phyloP scores from a whole-genome alignment of 2,329 filamentous ascomycete genomes.

The Hypomyces rosellus region DNA sequence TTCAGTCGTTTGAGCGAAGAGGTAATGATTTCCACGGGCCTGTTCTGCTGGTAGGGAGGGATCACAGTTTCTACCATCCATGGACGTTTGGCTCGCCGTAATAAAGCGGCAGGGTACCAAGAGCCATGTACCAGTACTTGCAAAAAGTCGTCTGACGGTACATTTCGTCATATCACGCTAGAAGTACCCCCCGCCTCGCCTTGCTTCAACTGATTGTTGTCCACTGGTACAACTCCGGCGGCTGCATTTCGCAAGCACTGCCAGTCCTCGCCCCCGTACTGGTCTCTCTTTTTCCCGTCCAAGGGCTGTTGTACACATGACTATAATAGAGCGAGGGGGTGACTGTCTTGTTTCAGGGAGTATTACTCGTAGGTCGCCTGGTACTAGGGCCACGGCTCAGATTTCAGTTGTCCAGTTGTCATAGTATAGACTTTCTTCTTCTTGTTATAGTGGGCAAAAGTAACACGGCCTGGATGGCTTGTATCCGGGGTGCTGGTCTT shows the following conservation, averaged over 20 bases:
- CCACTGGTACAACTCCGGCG: constrained; percentile 4
- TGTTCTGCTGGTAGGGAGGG: no score
- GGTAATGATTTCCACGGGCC: no score
- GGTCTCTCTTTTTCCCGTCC: no score
- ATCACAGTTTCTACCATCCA: not conserved
- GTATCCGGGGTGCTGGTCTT: no score
- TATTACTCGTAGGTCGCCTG: no score
- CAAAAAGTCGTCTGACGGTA: constrained; percentile 30
- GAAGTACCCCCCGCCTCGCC: constrained; percentile 26
- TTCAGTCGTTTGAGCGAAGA: no score
- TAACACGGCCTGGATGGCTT: no score
- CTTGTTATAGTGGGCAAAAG: not conserved
- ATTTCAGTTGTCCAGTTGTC: not conserved
- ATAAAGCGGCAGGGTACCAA: constrained; percentile 20
- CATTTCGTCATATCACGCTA: constrained; percentile 27
- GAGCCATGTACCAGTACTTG: constrained; percentile 25
- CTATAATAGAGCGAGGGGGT: no score
- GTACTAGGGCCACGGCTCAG: not conserved
- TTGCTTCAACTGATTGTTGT: not conserved
- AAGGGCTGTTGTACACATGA: no score
- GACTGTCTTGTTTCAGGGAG: no score
- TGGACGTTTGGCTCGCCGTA: not conserved
- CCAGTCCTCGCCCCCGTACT: no score
- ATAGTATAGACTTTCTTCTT: not conserved
- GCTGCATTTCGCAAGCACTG: not conserved